phyloP scores from a whole-genome alignment of 345 rosid genomes.

The Rhizophora mangle region DNA sequence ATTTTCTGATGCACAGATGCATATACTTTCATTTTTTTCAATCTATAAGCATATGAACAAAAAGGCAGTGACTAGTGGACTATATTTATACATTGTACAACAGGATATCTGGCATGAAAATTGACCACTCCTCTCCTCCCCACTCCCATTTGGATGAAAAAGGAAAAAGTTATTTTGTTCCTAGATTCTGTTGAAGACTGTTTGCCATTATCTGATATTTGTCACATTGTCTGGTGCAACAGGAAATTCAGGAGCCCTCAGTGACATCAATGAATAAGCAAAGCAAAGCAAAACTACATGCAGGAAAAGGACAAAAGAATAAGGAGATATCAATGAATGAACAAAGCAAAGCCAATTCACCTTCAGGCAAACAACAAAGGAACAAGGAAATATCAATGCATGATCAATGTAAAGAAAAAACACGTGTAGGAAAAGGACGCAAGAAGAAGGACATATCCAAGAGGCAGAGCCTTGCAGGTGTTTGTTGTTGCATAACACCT shows the following conservation, averaged over 20 bases:
- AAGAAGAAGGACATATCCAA: conserved; percentile 33
- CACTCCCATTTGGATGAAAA: too few species aligned
- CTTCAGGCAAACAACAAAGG: conserved; percentile 30
- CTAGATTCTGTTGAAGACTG: neutral
- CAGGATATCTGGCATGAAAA: too few species aligned
- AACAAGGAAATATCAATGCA: conserved; percentile 23
- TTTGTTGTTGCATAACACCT: conserved; percentile 20
- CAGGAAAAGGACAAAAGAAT: neutral
- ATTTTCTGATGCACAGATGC: neutral
- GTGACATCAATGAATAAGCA: conserved; percentile 26
- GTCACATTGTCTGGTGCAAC: conserved; percentile 20
- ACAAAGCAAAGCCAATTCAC: conserved; percentile 28
- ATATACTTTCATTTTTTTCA: neutral
- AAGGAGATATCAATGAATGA: conserved; percentile 15
- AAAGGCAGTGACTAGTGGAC: too few species aligned
- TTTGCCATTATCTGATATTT: neutral
- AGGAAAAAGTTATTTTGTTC: neutral
- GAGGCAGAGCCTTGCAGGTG: conserved; percentile 93
- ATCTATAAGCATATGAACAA: too few species aligned
- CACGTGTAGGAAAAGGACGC: conserved; percentile 27
- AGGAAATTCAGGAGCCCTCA: conserved; percentile 37
- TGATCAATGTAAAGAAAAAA: conserved; percentile 28
- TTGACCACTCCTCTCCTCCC: too few species aligned
- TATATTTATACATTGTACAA: too few species aligned
- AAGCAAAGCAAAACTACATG: conserved; percentile 26